These are phyloP conservation scores for Comarum palustre DNA, from an alignment of 306 rosid species.

Conservation along the genomic window DNA sequence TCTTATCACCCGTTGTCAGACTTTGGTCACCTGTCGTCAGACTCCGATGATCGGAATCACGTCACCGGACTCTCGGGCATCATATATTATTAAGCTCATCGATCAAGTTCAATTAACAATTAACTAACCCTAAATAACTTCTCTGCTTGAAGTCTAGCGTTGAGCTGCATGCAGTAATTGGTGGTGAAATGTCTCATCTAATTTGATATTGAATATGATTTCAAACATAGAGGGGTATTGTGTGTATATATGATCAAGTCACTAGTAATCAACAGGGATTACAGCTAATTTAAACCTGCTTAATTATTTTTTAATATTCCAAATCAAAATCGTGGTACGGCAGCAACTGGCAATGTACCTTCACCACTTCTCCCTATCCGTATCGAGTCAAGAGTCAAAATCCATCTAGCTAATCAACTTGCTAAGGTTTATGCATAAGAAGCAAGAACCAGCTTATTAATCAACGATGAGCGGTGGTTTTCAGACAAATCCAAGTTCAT, in stretches of 20 bases:
- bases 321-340: neutral
- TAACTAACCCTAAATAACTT: neutral
- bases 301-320: neutral
- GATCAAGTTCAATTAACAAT: neutral
- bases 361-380: neutral
- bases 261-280: neutral
- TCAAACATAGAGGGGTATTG: too few relatives aligned
- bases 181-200: neutral
- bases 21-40: too few relatives aligned
- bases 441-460: too few relatives aligned
- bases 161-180: neutral
- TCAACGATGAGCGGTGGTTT: too few relatives aligned
- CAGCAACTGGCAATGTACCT: slow-evolving; percentile 9
- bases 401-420: neutral
- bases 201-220: too few relatives aligned
- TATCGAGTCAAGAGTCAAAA: neutral
- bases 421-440: neutral
- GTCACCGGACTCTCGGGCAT: too few relatives aligned
- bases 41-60: too few relatives aligned
- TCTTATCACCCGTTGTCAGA: too few relatives aligned
- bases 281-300: neutral
- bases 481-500: too few relatives aligned
- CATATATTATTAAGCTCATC: too few relatives aligned
- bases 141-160: neutral
- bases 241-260: neutral